Conservation (phyloP, 2,329 filamentous ascomycete species). For the Microcera coccophila region DNA sequence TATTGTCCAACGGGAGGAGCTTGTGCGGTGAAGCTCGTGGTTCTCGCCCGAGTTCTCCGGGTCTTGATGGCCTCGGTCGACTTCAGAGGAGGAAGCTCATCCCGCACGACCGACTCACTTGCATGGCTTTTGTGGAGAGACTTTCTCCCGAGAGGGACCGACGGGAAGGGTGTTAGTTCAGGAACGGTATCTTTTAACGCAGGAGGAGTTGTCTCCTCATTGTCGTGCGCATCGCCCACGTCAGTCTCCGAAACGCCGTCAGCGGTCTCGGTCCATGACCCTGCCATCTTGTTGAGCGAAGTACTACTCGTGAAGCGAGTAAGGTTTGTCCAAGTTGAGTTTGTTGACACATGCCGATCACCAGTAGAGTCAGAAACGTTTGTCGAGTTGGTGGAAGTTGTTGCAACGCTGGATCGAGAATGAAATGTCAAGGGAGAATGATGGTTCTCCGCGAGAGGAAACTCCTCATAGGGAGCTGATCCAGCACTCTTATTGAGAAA, state of each 20-base stretch:
- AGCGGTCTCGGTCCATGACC: conserved; percentile 28
- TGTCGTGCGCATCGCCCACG: conserved; percentile 18
- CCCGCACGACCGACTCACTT: conserved; percentile 35
- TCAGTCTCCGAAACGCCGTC: conserved; percentile 31
- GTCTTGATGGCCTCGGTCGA: conserved; percentile 29
- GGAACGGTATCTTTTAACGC: conserved; percentile 32
- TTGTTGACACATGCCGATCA: conserved; percentile 51
- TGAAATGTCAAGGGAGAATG: conserved; percentile 27
- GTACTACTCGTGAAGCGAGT: conserved; percentile 54
- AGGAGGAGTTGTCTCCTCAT: conserved; percentile 21
- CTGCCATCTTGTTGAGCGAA: conserved; percentile 38
- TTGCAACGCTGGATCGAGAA: conserved; percentile 53
- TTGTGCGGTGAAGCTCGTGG: conserved; percentile 43
- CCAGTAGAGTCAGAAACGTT: conserved; percentile 45
- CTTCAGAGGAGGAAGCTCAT: conserved; percentile 27
- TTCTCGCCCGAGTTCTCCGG: conserved; percentile 42
- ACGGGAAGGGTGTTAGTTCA: conserved; percentile 32
- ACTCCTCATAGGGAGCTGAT: conserved; percentile 18
- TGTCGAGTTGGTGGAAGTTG: conserved; percentile 47
- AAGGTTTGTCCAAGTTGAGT: conserved; percentile 51
- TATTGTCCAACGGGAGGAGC: conserved; percentile 45
- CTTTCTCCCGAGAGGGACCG: conserved; percentile 19
- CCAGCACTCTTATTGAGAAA: conserved; percentile 18
- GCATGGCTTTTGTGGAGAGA: conserved; percentile 35
- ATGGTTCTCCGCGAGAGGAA: conserved; percentile 14